Base-by-base conservation (phyloP, 129 eudicot species). In the Artemisia tridentata region DNA sequence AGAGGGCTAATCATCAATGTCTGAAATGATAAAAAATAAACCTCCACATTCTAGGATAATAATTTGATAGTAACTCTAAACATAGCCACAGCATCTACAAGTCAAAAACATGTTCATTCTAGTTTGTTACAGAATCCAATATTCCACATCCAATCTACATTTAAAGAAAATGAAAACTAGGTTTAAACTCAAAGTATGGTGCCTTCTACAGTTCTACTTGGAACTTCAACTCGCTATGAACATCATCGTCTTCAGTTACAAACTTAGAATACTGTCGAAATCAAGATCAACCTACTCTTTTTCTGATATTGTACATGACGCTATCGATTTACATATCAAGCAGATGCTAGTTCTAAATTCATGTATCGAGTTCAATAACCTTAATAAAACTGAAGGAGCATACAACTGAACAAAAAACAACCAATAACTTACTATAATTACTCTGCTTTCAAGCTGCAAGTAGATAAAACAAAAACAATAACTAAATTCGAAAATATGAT, bases 401-500 rank as follows among this genome's bases (percentile, higher is more conserved):
- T 25, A 25, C 29, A 8, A 15, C 3, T 49, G n/a, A n/a, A n/a
- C n/a, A n/a, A n/a, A n/a, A n/a, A 29, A 29, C 38, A 51, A 17
- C 6, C 2, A 70, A 4, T 17, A 12, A 13, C 25, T 11, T 34
- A 8, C 47, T 29, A 3, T 29, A 29, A 29, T 0, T 27, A 27
- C 53, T 15, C 80, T 49, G 79, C 4, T 5, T 34, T 1, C 8
- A 34, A 0, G 5, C 43, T 34, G 9, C 43, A 34, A 34, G 43
- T 5, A 34, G 43, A 4, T 5, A 4, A 34, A 5, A 34, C 31
- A 3, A 34, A 5, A 34, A 7, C 43, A 34, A 34, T 0, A 34
- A 5, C 43, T 34, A 34, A 34, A 34, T 75, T 78, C 76, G 34
- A 61, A n/a, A 96, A 89, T 65, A 85, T 89, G 84, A 27, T 34